A percentile compares a stretch with the other conserved stretches of the same genome.
These are phyloP conservation scores for Pseudotulostoma volvatum DNA, from an alignment of 495 filamentous ascomycete genomes.

Conservation along the genomic window DNA sequence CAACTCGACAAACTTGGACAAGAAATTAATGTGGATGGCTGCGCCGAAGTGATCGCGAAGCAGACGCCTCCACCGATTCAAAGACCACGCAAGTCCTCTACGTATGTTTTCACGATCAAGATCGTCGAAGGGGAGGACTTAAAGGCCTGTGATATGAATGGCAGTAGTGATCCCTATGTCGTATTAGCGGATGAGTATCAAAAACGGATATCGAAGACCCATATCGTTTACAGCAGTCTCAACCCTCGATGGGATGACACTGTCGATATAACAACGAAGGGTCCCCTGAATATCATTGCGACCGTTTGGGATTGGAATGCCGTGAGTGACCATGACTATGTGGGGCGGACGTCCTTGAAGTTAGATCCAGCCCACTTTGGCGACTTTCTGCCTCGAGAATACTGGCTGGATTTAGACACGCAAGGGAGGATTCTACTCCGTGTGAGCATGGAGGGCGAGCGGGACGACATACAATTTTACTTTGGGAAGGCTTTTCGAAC, in stretches of 20 bases:
- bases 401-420: slow-evolving; percentile 94
- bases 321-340: slow-evolving; percentile 93
- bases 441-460: slow-evolving; percentile 96
- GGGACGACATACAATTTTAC: slow-evolving; percentile 97
- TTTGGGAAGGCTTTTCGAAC: slow-evolving; percentile 95
- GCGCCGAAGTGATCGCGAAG: slow-evolving; percentile 62
- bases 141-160: slow-evolving; percentile 91
- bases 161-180: slow-evolving; percentile 91
- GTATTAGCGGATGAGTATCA: slow-evolving; percentile 96
- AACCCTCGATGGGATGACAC: slow-evolving; percentile 98
- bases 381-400: slow-evolving; percentile 86
- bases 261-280: slow-evolving; percentile 85
- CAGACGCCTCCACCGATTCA: slow-evolving; percentile 40
- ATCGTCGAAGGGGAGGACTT: slow-evolving; percentile 97
- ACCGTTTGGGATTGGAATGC: slow-evolving; percentile 99
- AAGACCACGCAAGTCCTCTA: slow-evolving; percentile 45
- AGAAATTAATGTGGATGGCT: slow-evolving; percentile 85
- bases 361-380: slow-evolving; percentile 89
- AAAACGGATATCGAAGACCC: slow-evolving; percentile 89
- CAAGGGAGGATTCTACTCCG: slow-evolving; percentile 79
- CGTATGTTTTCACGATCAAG: slow-evolving; percentile 97
- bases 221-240: slow-evolving; percentile 77
- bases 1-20: slow-evolving; percentile 81
- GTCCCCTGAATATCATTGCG: slow-evolving; percentile 82
- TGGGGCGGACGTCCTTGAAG: slow-evolving; percentile 87